Conservation (phyloP, 1,284 basidiomycete genomes). For the Pseudozyma thailandica region DNA sequence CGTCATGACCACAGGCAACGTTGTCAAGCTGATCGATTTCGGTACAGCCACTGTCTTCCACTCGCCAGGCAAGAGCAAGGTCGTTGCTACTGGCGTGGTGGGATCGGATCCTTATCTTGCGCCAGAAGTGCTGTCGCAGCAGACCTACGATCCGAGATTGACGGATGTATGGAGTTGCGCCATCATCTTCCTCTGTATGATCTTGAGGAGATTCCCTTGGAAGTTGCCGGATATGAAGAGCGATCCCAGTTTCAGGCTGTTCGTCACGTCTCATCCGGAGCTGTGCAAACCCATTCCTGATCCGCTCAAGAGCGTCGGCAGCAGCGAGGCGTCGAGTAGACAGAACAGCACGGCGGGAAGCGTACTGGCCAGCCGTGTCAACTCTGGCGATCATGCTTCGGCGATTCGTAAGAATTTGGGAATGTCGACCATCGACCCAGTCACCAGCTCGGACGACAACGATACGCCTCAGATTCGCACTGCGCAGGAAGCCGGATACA, state of each 20-base stretch:
- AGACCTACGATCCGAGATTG: slow-evolving; percentile 92
- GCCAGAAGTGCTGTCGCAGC: slow-evolving; percentile 85
- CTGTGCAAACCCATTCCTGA: slow-evolving; percentile 71
- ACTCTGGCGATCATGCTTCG: slow-evolving; percentile 38
- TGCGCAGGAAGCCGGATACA: slow-evolving; percentile 62
- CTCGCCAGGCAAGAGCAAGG: slow-evolving; percentile 79
- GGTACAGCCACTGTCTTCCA: slow-evolving; percentile 99
- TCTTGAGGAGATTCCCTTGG: slow-evolving; percentile 97
- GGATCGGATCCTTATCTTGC: slow-evolving; percentile 98
- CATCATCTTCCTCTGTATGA: slow-evolving; percentile 99
- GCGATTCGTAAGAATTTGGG: slow-evolving; percentile 34
- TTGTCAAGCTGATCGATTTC: slow-evolving; percentile 99
- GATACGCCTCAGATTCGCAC: slow-evolving; percentile 50
- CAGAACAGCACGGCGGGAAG: slow-evolving; percentile 36
- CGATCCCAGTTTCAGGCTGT: slow-evolving; percentile 89
- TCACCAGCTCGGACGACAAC: slow-evolving; percentile 24
- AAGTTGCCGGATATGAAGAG: slow-evolving; percentile 95
- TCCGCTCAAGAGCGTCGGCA: slow-evolving; percentile 5
- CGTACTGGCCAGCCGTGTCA: slow-evolving; percentile 42
- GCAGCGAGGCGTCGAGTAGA: slow-evolving; percentile 28
- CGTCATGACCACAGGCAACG: slow-evolving; percentile 92
- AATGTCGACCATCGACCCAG: slow-evolving; percentile 29
- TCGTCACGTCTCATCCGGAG: slow-evolving; percentile 91
- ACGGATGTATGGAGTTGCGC: slow-evolving; percentile 98
- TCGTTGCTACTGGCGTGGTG: slow-evolving; percentile 84